Evolutionary conservation across 139 green algal genomes (phyloP).

Genomic region (Axilococcus clingmanii): DNA sequence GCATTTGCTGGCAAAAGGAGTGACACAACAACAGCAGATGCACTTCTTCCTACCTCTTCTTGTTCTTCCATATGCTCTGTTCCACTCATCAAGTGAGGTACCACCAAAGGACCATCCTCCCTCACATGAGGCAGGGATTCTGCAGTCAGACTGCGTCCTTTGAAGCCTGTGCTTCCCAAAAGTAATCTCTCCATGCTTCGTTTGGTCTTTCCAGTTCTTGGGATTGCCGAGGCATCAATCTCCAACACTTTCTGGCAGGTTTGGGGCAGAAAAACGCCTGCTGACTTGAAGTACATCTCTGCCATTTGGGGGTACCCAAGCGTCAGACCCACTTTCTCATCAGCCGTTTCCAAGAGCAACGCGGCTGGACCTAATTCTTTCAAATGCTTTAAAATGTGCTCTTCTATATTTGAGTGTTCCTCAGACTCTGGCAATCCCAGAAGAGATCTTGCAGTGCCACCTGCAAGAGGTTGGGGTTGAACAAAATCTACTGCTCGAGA

Average conservation of each 20-base stretch:
- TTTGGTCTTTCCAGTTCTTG: conserved; percentile 8
- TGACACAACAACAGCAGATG: conserved; percentile 21
- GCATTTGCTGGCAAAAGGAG: conserved; percentile 34
- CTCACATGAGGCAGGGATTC: too few species aligned
- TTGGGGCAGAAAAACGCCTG: conserved; percentile 13
- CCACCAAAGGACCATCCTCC: background rate
- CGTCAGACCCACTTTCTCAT: conserved; percentile 3
- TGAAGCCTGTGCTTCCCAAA: conserved; percentile 10
- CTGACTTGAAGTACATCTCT: conserved; percentile 14
- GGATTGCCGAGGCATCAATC: conserved; percentile 21
- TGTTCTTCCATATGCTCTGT: background rate
- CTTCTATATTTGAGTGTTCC: background rate
- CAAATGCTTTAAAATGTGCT: conserved; percentile 16
- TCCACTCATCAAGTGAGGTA: background rate
- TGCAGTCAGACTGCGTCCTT: conserved; percentile 4
- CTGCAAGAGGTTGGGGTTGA: too few species aligned
- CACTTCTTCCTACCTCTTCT: background rate
- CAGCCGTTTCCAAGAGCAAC: conserved; percentile 13
- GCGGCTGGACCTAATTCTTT: conserved; percentile 32
- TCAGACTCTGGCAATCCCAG: background rate
- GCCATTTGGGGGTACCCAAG: conserved; percentile 13
- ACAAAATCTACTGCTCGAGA: background rate
- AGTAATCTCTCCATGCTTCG: conserved; percentile 21
- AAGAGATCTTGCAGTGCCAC: conserved; percentile 5
- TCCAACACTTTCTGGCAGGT: conserved; percentile 27